Percentiles rank a stretch among this genome's conserved stretches.
Conservation (phyloP, 164 flowering plant genomes). For the Aristolochia contorta region DNA sequence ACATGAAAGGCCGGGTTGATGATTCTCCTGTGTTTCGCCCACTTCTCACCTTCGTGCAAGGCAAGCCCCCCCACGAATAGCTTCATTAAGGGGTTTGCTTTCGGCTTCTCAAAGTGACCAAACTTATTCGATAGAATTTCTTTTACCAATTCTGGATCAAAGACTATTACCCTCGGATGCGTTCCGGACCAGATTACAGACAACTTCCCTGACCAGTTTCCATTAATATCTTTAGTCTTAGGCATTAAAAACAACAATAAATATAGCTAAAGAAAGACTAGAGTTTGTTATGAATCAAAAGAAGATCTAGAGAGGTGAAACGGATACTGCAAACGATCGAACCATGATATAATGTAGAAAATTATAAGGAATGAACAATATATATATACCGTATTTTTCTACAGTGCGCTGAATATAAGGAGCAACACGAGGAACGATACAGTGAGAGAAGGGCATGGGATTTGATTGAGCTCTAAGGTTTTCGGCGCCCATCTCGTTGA, state of each 20-base stretch:
- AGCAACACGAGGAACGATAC: constrained; percentile 9
- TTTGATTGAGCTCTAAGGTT: constrained; percentile 6
- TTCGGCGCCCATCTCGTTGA: constrained; percentile 4
- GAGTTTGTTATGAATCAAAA: too few species aligned
- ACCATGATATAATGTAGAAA: too few species aligned
- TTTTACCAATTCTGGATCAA: constrained; percentile 10
- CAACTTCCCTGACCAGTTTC: constrained; percentile 4
- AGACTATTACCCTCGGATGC: constrained; percentile 1
- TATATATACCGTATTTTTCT: constrained; percentile 8
- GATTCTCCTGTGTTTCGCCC: constrained; percentile 23
- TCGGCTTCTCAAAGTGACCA: constrained; percentile 9
- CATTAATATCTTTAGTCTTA: not conserved
- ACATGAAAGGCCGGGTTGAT: constrained; percentile 23
- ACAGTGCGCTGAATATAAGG: constrained; percentile 7
- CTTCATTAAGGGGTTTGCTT: not conserved
- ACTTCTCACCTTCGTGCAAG: constrained; percentile 14
- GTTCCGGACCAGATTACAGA: constrained; percentile 8
- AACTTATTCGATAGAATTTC: constrained; percentile 11
- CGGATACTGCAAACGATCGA: too few species aligned
- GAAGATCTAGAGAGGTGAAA: too few species aligned
- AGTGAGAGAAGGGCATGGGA: constrained; percentile 14
- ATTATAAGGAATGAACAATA: not conserved
- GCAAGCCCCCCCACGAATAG: constrained; percentile 12
- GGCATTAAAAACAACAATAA: too few species aligned
- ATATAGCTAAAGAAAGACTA: too few species aligned